phyloP scores from a whole-genome alignment of 257 asterid species.

The Voacanga thouarsii region DNA sequence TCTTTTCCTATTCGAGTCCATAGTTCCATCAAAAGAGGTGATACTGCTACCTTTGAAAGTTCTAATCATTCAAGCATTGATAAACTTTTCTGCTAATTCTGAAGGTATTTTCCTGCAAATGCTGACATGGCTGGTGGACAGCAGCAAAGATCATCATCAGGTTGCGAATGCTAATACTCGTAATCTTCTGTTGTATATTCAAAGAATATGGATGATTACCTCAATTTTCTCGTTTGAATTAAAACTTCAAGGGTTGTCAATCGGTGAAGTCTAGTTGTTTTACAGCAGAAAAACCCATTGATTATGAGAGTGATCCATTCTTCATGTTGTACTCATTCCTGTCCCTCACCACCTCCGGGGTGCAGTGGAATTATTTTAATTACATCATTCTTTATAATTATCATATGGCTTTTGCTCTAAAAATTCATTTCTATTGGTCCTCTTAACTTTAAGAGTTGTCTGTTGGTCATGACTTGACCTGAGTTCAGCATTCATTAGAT shows the following conservation, averaged over 20 bases:
- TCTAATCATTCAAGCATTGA: neutral
- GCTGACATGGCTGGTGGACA: conserved; percentile 6
- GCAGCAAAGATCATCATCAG: conserved; percentile 13
- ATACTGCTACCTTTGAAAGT: neutral
- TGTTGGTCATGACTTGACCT: too few relatives aligned
- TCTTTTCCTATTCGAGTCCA: too few relatives aligned
- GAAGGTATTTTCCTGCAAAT: conserved; percentile 13
- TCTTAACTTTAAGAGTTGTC: neutral
- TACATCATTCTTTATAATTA: neutral
- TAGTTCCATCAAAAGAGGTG: neutral
- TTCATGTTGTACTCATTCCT: too few relatives aligned
- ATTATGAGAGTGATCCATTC: too few relatives aligned
- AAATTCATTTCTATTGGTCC: neutral
- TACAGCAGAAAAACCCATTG: neutral
- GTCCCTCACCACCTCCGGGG: too few relatives aligned
- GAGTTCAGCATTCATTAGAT: too few relatives aligned
- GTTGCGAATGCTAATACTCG: conserved; percentile 7
- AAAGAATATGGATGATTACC: neutral
- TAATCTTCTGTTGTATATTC: neutral
- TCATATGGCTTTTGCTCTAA: neutral
- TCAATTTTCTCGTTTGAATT: neutral
- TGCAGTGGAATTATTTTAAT: too few relatives aligned
- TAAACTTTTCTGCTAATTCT: neutral
- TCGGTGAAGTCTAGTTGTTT: neutral
- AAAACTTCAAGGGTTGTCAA: neutral